A percentile compares a stretch with the other conserved stretches of the same genome.
Evolutionary conservation across 345 rosid genomes (phyloP).

Genomic region (Ailanthus altissimus): DNA sequence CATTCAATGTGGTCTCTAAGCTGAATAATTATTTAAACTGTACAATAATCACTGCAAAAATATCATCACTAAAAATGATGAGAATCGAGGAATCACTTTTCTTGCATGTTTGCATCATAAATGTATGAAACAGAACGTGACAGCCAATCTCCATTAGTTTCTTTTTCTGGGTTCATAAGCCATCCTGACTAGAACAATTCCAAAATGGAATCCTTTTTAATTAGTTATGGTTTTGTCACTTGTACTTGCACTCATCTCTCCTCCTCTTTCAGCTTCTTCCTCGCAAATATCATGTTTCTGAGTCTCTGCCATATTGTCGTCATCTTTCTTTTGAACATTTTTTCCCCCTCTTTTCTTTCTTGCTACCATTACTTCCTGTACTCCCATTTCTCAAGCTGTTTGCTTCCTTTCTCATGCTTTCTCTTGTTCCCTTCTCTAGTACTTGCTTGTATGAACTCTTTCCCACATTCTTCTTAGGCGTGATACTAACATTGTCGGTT

Average conservation of each 20-base stretch:
- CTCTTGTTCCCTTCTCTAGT: conserved; percentile 45
- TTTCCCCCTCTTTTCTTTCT: neutral
- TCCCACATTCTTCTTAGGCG: neutral
- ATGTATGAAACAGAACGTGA: conserved; percentile 26
- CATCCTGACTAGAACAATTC: conserved; percentile 58
- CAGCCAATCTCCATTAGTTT: conserved; percentile 21
- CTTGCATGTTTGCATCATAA: neutral
- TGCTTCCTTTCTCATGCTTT: conserved; percentile 8
- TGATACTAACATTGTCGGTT: neutral
- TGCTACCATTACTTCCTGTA: neutral
- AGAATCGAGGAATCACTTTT: neutral
- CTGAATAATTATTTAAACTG: neutral
- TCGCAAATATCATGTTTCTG: neutral
- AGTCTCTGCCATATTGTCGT: neutral
- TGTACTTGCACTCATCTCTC: neutral
- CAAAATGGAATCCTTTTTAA: conserved; percentile 39
- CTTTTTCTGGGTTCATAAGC: conserved; percentile 40
- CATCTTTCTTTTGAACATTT: neutral
- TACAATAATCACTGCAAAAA: neutral
- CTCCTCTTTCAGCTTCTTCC: neutral
- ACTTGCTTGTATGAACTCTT: conserved; percentile 53
- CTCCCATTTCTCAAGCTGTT: neutral
- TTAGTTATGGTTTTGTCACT: conserved; percentile 7
- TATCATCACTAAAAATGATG: too few species aligned
- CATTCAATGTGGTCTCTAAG: neutral